Evolutionary conservation across 306 rosid genomes (phyloP).

Genomic region (Lagenaria siceraria): DNA sequence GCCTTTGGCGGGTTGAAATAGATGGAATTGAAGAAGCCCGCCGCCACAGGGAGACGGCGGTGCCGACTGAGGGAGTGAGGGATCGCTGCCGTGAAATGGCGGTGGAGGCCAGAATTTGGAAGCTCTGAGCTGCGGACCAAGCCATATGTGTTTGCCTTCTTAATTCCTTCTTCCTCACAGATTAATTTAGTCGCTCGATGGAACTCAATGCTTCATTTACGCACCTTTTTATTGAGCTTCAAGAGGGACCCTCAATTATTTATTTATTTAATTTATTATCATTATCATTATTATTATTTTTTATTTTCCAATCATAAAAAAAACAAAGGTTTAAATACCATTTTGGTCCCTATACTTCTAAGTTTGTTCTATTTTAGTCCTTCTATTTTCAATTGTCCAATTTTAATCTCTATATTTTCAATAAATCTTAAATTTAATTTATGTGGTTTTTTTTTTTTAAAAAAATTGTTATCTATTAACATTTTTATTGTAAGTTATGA

Average conservation of each 20-base stretch:
- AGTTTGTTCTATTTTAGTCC: too few species aligned
- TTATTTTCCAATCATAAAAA: too few species aligned
- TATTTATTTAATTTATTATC: too few species aligned
- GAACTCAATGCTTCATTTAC: not conserved
- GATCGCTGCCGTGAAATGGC: slow-evolving; percentile 16
- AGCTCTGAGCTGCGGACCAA: slow-evolving; percentile 40
- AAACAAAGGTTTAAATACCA: too few species aligned
- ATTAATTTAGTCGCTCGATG: not conserved
- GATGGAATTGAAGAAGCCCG: slow-evolving; percentile 25
- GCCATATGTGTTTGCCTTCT: slow-evolving; percentile 33
- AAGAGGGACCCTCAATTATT: not conserved
- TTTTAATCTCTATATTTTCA: fast-evolving
- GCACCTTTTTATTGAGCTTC: not conserved
- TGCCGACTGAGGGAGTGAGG: slow-evolving; percentile 31
- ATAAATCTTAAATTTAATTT: too few species aligned
- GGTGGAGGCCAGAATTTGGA: slow-evolving; percentile 39
- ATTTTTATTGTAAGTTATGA: too few species aligned
- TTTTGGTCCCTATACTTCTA: too few species aligned
- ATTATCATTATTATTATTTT: too few species aligned
- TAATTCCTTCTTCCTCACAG: not conserved
- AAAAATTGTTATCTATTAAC: too few species aligned
- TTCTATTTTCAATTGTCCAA: too few species aligned
- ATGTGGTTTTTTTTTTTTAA: too few species aligned
- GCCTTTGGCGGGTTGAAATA: slow-evolving; percentile 32
- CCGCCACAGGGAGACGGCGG: slow-evolving; percentile 24